Percentiles rank a stretch among this genome's conserved stretches.
These are phyloP conservation scores for Paramecium sonneborni DNA, from an alignment of 73 alveolate genomes.

Conservation along the genomic window DNA sequence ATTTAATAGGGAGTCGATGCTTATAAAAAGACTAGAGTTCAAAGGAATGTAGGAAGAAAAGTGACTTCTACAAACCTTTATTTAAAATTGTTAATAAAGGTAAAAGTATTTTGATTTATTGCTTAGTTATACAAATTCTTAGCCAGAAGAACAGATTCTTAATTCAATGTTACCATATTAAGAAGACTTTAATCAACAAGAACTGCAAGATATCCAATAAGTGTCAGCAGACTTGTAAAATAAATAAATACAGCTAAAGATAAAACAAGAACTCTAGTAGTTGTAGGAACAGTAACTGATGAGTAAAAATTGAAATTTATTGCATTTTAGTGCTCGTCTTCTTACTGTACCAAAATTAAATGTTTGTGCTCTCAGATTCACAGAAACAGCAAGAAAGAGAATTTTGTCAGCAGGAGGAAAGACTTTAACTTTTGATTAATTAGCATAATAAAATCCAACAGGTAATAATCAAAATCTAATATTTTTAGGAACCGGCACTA, in stretches of 20 bases:
- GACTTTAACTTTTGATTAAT: conserved; percentile 94
- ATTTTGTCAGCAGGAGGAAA: conserved; percentile 95
- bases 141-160: conserved; percentile 96
- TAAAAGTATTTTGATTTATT: background rate
- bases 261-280: conserved; percentile 82
- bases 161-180: conserved; percentile 89
- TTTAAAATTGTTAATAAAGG: conserved; percentile 53
- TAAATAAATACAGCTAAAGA: conserved; percentile 69
- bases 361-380: conserved; percentile 95
- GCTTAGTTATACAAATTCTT: conserved; percentile 74
- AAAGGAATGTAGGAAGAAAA: conserved; percentile 61
- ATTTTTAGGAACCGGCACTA: conserved; percentile 82
- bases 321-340: conserved; percentile 70
- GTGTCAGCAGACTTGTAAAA: conserved; percentile 90
- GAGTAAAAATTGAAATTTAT: conserved; percentile 46
- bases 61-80: conserved; percentile 69
- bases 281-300: conserved; percentile 96
- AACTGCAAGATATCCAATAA: conserved; percentile 91
- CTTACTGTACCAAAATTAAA: conserved; percentile 90
- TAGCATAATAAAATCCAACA: conserved; percentile 91
- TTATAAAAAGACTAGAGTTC: conserved; percentile 53
- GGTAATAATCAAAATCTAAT: conserved; percentile 58
- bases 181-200: conserved; percentile 90
- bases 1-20: conserved; percentile 46
- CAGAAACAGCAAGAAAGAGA: conserved; percentile 98